Percentiles rank a stretch among this genome's conserved stretches.
Evolutionary conservation across 1,139 yeast genomes (phyloP).

Genomic region (Geotrichum citri-aurantii): DNA sequence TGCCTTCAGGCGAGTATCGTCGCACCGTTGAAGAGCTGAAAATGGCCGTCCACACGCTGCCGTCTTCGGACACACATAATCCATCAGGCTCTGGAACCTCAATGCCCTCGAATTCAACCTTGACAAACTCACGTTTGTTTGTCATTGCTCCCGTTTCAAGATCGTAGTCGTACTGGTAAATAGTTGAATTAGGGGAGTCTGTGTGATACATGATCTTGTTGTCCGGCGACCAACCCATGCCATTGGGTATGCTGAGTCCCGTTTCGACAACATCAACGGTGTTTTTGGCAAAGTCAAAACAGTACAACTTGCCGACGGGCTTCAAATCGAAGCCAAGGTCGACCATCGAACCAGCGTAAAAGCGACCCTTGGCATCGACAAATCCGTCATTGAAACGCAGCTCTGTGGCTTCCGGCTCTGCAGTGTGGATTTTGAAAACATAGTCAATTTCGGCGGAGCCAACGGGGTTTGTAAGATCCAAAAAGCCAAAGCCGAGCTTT

Average conservation of each 20-base stretch:
- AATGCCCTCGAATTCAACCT: constrained; percentile 13
- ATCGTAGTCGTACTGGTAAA: constrained; percentile 62
- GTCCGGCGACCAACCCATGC: constrained; percentile 63
- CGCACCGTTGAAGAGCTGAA: constrained; percentile 58
- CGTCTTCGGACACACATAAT: constrained; percentile 53
- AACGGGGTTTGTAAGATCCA: constrained; percentile 27
- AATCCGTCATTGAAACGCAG: constrained; percentile 35
- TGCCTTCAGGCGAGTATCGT: constrained; percentile 44
- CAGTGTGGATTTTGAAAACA: constrained; percentile 19
- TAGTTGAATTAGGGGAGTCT: constrained; percentile 55
- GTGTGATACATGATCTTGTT: constrained; percentile 59
- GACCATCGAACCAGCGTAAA: constrained; percentile 33
- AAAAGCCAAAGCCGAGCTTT: constrained; percentile 30
- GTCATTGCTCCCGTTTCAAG: constrained; percentile 41
- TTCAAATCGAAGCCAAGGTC: constrained; percentile 18
- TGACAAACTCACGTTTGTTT: constrained; percentile 39
- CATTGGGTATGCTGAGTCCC: constrained; percentile 43
- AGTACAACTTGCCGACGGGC: constrained; percentile 36
- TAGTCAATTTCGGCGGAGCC: constrained; percentile 22
- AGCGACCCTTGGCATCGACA: constrained; percentile 36
- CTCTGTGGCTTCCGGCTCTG: not conserved
- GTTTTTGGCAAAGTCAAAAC: constrained; percentile 30
- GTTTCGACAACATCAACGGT: constrained; percentile 19
- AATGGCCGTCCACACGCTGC: constrained; percentile 63
- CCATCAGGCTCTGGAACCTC: constrained; percentile 60